A percentile compares a stretch with the other conserved stretches of the same genome.
phyloP scores from a whole-genome alignment of 768 basidiomycete species.

The Tricholoma matsutake region DNA sequence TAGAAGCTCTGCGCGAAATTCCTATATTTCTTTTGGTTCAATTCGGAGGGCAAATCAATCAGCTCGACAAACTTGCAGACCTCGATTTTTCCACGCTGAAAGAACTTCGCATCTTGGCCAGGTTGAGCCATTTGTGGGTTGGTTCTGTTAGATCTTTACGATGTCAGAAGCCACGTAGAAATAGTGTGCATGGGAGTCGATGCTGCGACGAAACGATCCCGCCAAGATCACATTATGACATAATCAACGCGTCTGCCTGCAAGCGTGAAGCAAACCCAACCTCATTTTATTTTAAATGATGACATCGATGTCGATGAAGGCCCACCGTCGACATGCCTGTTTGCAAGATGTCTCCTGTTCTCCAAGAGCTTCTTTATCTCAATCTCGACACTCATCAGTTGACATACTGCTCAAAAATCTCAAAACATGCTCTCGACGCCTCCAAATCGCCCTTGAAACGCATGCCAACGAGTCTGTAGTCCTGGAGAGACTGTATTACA shows the following conservation, averaged over 20 bases:
- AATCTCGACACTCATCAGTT: conserved; percentile 35
- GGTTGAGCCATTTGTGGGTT: conserved; percentile 43
- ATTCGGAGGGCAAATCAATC: conserved; percentile 1
- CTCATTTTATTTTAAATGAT: no score
- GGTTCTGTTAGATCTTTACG: not conserved
- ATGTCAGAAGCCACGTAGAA: not conserved
- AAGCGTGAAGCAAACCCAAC: no score
- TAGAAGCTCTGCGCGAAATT: conserved; percentile 88
- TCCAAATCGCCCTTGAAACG: conserved; percentile 40
- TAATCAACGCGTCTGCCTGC: not conserved
- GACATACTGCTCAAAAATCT: conserved; percentile 62
- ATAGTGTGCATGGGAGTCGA: not conserved
- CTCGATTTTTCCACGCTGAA: conserved; percentile 89
- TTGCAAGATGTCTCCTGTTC: not conserved
- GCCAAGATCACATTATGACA: no score
- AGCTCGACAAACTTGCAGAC: conserved; percentile 34
- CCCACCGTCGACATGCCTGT: not conserved
- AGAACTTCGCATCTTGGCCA: conserved; percentile 90
- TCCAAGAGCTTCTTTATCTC: conserved; percentile 26
- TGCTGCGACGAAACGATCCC: no score
- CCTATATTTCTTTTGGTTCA: conserved; percentile 38
- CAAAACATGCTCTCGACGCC: conserved; percentile 50
- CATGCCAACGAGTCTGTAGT: conserved; percentile 53
- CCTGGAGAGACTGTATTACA: conserved; percentile 70
- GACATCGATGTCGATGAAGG: not conserved